Evolutionary conservation across 176 grass and related monocot species (phyloP).

Genomic region (Pharus latifolius): DNA sequence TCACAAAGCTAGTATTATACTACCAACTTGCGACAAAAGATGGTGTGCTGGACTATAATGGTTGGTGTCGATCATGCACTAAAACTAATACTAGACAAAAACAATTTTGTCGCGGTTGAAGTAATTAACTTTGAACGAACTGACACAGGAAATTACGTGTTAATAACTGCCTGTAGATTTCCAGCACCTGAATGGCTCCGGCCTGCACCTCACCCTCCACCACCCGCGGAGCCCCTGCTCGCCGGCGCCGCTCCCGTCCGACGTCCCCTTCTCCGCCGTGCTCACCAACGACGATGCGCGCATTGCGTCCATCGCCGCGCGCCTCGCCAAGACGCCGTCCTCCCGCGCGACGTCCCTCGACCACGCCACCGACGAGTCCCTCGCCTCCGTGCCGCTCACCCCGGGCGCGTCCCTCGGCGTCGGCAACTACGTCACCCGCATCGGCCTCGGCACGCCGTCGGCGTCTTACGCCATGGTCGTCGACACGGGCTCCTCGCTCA

Average conservation of each 20-base stretch:
- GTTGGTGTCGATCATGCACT: not conserved
- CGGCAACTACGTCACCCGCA: constrained; percentile 66
- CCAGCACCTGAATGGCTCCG: constrained; percentile 41
- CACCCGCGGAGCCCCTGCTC: constrained; percentile 61
- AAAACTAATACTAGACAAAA: not conserved
- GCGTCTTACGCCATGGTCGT: constrained; percentile 53
- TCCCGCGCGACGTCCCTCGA: constrained; percentile 20
- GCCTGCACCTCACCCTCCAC: constrained; percentile 46
- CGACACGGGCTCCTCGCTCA: constrained; percentile 71
- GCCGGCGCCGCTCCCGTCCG: constrained; percentile 30
- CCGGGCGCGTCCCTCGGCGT: constrained; percentile 56
- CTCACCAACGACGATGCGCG: constrained; percentile 55
- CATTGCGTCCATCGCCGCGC: constrained; percentile 41
- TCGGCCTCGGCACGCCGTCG: constrained; percentile 62
- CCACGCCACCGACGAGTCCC: not conserved
- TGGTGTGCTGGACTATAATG: constrained; percentile 2
- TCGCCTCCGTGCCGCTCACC: constrained; percentile 55
- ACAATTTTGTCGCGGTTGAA: not conserved
- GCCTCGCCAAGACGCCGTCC: constrained; percentile 42
- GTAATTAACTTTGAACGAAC: not conserved
- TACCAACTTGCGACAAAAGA: not conserved
- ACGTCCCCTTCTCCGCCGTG: constrained; percentile 47
- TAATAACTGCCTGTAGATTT: constrained; percentile 16
- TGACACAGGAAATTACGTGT: not conserved
- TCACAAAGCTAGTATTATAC: not conserved